Conservation (phyloP, 441 rosid species). For the Rhodomyrtus psidioides region DNA sequence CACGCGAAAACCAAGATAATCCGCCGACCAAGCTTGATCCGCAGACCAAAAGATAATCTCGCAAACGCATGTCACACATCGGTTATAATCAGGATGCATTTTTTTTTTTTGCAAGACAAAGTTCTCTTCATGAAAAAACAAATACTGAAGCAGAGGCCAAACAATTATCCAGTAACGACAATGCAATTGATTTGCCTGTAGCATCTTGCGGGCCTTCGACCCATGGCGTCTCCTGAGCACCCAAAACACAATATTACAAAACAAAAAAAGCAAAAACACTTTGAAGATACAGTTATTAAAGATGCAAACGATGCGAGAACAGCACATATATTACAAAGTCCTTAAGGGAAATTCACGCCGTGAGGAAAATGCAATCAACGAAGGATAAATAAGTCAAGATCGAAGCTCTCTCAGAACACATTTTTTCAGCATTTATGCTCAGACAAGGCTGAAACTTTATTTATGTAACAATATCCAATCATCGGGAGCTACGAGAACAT, state of each 20-base stretch:
- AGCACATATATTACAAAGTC: background rate
- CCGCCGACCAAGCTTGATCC: background rate
- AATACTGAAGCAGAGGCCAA: background rate
- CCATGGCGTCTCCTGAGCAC: background rate
- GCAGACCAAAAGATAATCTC: background rate
- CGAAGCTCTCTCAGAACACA: slow-evolving; percentile 11
- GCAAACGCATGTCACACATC: background rate
- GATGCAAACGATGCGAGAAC: background rate
- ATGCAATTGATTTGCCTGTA: background rate
- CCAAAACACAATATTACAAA: background rate
- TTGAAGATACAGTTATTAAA: background rate
- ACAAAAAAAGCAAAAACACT: background rate
- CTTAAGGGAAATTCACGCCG: background rate
- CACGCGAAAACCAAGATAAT: background rate
- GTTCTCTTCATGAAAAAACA: background rate
- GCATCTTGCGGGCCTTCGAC: slow-evolving; percentile 7
- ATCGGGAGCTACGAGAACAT: background rate
- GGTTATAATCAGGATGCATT: background rate
- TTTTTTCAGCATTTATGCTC: slow-evolving; percentile 7
- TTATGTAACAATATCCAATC: slow-evolving; percentile 2
- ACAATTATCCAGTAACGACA: background rate
- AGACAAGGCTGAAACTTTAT: slow-evolving; percentile 26
- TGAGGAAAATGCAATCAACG: background rate
- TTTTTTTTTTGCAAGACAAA: background rate
- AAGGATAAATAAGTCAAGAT: too few species aligned